Base-by-base conservation (phyloP, 2,329 filamentous ascomycete species). In the Penicillium sp. region DNA sequence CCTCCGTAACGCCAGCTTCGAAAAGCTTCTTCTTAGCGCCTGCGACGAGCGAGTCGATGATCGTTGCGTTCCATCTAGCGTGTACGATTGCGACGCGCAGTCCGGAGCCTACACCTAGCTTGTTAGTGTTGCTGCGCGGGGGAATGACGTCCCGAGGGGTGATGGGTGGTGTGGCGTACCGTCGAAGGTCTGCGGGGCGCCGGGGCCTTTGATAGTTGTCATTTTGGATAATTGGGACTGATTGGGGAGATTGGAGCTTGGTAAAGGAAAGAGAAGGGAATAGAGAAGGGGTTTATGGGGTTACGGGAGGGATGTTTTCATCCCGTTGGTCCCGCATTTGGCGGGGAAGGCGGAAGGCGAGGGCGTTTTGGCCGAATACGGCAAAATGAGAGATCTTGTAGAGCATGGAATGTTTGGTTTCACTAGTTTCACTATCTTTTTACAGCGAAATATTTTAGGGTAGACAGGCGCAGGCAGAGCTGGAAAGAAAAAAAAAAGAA, bases 21-120 rank as follows among this genome's bases (percentile, higher is more conserved):
- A 88, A 78, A 52, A 99, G 86, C 70, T 88, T 88, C 66, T 88
- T 87, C 76, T 88, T 90, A 42, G 90, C 86, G 61, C 94, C 94
- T 48, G 83, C 80, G 57, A 99, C 83, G 53, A 99, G 86, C 49
- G 91, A 87, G 55, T 90, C 87, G 75, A 97, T 96, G 72, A 99
- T 91, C 63, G 83, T 83, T 62, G 82, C 83, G 79, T 99, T 99
- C 94, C 94, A 99, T 68, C 94, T 87, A 55, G 93, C 93, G 78
- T 97, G 94, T 55, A 99, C 85, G 71, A 99, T 97, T 71, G 90
- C 93, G 71, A 99, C 88, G 71, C 94, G 91, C 61, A 99, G 85
- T 68, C 80, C 81, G 67, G 85, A 85, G 74, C 90, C 89, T 75
- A 48, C 5, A 28, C 10, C 10, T 28, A n/a, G n/a, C n/a, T n/a